A percentile compares a stretch with the other conserved stretches of the same genome.
Evolutionary conservation across 345 rosid species (phyloP).

Genomic region (Triadica sebifera): DNA sequence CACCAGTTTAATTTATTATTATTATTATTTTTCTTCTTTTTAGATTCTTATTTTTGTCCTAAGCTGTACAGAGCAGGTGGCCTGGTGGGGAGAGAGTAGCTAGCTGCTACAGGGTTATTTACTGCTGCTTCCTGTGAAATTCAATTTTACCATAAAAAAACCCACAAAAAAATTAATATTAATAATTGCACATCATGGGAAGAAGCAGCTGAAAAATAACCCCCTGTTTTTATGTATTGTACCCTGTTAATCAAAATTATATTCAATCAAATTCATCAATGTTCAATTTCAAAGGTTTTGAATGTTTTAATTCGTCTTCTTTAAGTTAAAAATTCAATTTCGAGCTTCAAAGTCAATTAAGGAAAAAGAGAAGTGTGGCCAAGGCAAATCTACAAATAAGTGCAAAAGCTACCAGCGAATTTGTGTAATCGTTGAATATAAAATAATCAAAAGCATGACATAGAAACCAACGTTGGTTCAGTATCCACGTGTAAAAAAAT

Average conservation of each 20-base stretch:
- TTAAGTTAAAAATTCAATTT: not conserved
- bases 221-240: not conserved
- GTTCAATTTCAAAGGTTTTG: not conserved
- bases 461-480: not conserved
- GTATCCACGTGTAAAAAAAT: not conserved
- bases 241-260: slow-evolving; percentile 4
- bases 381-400: no score
- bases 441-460: not conserved
- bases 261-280: not conserved
- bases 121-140: slow-evolving; percentile 9
- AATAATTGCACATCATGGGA: slow-evolving; percentile 4
- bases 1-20: slow-evolving; percentile 17
- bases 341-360: slow-evolving; percentile 7
- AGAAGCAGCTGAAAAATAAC: slow-evolving; percentile 14
- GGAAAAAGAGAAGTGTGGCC: not conserved
- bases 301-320: not conserved
- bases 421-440: not conserved
- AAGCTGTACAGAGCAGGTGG: slow-evolving; percentile 13
- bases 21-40: not conserved
- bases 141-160: not conserved
- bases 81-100: slow-evolving; percentile 1
- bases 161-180: not conserved
- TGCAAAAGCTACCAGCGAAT: no score
- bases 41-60: slow-evolving; percentile 2
- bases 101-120: not conserved